Evolutionary conservation across 1,284 basidiomycete genomes (phyloP), one percentile per base, ranked within the genome.

Genomic region (Lignosus rhinocerotis): DNA sequence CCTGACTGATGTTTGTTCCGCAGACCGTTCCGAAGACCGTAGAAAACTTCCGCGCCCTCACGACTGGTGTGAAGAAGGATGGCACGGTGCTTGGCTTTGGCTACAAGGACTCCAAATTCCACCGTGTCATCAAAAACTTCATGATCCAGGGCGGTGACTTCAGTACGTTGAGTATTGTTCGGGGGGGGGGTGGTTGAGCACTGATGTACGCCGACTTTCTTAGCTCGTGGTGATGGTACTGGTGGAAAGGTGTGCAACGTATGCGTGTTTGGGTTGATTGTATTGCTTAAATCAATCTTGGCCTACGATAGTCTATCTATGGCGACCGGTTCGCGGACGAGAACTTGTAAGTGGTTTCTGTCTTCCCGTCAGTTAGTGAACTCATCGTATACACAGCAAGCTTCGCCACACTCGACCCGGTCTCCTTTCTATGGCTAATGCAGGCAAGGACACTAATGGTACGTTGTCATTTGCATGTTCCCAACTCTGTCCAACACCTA

Each of bases 351-450:
- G 85, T 72, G 17, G 6, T n/a, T 33, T 12, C 25, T 21, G 50
- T 32, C 19, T 19, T 52, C 8, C 7, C 36, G 32, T 21, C 12
- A 21, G 44, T 46, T 14, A 39, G 12, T 30, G 10, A 5, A 30
- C 52, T 43, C 21, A 50, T 31, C 33, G 51, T 53, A 41, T n/a
- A 25, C 49, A 53, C 56, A 90, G 90, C 80, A 93, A 95, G 82
- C 88, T 96, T 73, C 88, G 86, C 73, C 94, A 97, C 80, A 90
- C 91, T 64, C 86, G 83, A 44, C 85, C 91, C 56, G 94, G 94
- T 68, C 81, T 84, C 57, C 85, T 96, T 62, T 96, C 94, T 12
- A 97, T 97, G 94, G 94, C 95, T 59, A 98, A 97, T 72, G 88
- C 94, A 64, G 90, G 89, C 70, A 89, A 86, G 72, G 87, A 93